Conservation (phyloP, 2,329 filamentous ascomycete species). For the Neofusicoccum sp. region DNA sequence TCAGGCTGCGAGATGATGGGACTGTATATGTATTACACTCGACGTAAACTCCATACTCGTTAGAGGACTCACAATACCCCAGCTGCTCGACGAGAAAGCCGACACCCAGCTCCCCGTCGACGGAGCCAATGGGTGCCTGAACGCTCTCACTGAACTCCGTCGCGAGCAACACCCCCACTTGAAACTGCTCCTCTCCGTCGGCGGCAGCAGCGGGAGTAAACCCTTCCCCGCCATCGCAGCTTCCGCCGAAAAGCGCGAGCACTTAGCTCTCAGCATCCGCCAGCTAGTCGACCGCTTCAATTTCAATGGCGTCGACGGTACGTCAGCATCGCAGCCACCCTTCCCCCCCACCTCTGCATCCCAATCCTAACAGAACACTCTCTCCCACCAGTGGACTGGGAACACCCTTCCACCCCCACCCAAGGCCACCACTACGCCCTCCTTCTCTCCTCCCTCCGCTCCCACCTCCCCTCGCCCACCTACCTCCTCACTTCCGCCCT, state of each 20-base stretch:
- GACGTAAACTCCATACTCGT: background rate
- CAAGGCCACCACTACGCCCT: slow-evolving; percentile 72
- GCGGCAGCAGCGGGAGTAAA: slow-evolving; percentile 67
- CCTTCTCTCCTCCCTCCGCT: slow-evolving; percentile 68
- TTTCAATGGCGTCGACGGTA: slow-evolving; percentile 57
- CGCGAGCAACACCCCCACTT: slow-evolving; percentile 65
- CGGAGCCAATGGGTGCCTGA: slow-evolving; percentile 61
- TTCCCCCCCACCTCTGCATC: background rate
- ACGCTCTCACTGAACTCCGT: slow-evolving; percentile 74
- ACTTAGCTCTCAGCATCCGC: slow-evolving; percentile 70
- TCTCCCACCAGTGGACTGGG: slow-evolving; percentile 69
- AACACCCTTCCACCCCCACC: slow-evolving; percentile 67
- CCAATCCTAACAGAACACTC: slow-evolving; percentile 23
- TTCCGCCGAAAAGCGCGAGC: slow-evolving; percentile 62
- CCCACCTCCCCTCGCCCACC: slow-evolving; percentile 66
- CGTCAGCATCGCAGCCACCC: background rate
- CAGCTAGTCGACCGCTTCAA: slow-evolving; percentile 71
- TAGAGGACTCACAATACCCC: background rate
- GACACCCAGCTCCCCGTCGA: slow-evolving; percentile 73
- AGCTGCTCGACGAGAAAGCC: slow-evolving; percentile 73
- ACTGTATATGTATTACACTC: background rate
- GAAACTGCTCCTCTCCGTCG: slow-evolving; percentile 76
- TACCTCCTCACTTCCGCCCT: slow-evolving; percentile 74
- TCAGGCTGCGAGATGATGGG: background rate
- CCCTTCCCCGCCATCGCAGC: slow-evolving; percentile 69